These are phyloP conservation scores for Diaporthe sp. DNA, from an alignment of 2,329 filamentous ascomycete species.

Conservation along the genomic window DNA sequence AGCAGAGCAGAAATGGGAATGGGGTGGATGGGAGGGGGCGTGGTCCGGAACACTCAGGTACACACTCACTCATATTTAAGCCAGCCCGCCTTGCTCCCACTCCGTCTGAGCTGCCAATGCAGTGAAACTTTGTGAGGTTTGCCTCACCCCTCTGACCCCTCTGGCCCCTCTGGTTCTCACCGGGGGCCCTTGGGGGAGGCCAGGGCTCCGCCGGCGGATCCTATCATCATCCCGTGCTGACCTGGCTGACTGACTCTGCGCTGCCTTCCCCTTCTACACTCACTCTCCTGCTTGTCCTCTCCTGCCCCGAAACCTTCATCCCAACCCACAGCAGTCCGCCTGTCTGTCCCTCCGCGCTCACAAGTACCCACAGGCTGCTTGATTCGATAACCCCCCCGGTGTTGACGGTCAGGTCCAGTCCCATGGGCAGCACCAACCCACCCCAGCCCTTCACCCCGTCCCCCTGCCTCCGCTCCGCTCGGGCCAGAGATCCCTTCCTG, in stretches of 20 bases:
- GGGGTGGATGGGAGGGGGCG: background rate
- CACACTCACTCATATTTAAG: conserved; percentile 24
- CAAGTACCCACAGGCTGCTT: background rate
- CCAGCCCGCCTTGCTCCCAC: conserved; percentile 1
- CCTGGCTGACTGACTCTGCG: conserved; percentile 25
- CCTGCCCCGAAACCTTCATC: background rate
- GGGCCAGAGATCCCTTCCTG: conserved; percentile 22
- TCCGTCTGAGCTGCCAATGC: background rate
- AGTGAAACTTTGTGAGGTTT: conserved; percentile 25
- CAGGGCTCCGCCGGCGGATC: conserved; percentile 13
- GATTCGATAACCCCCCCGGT: background rate
- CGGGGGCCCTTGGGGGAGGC: background rate
- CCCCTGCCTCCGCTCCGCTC: conserved; percentile 31
- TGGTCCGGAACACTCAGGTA: conserved; percentile 13
- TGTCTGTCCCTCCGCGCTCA: conserved; percentile 2
- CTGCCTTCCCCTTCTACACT: background rate
- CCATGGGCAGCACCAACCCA: background rate
- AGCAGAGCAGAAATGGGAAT: background rate
- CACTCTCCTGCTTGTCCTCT: background rate
- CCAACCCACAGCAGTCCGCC: background rate
- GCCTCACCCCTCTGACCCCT: background rate
- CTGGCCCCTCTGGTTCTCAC: conserved; percentile 27
- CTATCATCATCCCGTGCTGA: conserved; percentile 20
- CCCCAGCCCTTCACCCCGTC: background rate
- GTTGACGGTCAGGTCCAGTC: background rate